These are phyloP conservation scores for Clonostachys byssicola DNA, from an alignment of 2,329 filamentous ascomycete species.

Conservation along the genomic window DNA sequence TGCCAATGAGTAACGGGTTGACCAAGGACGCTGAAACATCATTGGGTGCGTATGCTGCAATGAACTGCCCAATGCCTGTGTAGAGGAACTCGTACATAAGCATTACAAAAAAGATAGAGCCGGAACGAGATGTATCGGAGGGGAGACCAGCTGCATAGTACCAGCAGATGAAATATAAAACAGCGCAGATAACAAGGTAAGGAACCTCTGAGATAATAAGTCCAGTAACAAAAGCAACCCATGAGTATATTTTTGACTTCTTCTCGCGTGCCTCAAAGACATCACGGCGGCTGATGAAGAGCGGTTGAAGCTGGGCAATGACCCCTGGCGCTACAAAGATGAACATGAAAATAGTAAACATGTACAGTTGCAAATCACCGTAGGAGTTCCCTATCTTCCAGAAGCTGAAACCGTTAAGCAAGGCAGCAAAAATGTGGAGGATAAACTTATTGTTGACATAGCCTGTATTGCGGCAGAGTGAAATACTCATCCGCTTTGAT, in stretches of 20 bases:
- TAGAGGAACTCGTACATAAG: slow-evolving; percentile 57
- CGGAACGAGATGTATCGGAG: slow-evolving; percentile 33
- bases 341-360: slow-evolving; percentile 61
- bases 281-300: slow-evolving; percentile 51
- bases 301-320: slow-evolving; percentile 53
- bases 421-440: slow-evolving; percentile 47
- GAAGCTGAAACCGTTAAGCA: slow-evolving; percentile 60
- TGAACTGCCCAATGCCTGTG: slow-evolving; percentile 56
- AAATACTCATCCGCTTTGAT: slow-evolving; percentile 54
- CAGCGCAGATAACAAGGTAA: slow-evolving; percentile 35
- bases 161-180: slow-evolving; percentile 49
- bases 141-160: slow-evolving; percentile 55
- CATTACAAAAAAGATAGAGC: slow-evolving; percentile 49
- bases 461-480: slow-evolving; percentile 62
- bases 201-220: slow-evolving; percentile 43
- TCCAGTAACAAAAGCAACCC: slow-evolving; percentile 53
- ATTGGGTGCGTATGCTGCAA: slow-evolving; percentile 60
- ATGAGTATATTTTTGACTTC: slow-evolving; percentile 59
- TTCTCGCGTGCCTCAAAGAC: slow-evolving; percentile 57
- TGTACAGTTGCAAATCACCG: slow-evolving; percentile 44
- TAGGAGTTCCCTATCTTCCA: slow-evolving; percentile 52
- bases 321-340: slow-evolving; percentile 57
- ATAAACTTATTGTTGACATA: slow-evolving; percentile 62
- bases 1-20: slow-evolving; percentile 50
- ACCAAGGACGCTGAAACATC: slow-evolving; percentile 54